phyloP scores from a whole-genome alignment of 176 grass and related monocot genomes.

The Canna indica region DNA sequence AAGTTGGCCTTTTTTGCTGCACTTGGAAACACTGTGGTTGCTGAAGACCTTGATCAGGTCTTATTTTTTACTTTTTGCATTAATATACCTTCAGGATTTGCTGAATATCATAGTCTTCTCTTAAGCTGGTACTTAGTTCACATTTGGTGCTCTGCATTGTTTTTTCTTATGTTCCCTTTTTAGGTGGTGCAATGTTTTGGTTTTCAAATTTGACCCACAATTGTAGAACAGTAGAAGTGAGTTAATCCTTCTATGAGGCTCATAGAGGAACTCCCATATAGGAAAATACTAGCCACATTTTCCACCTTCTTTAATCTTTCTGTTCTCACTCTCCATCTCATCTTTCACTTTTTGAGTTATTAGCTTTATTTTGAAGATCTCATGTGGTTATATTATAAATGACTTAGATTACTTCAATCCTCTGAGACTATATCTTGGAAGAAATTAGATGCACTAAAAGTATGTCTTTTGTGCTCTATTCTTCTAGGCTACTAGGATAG shows the following conservation, averaged over 20 bases:
- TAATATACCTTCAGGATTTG: not conserved
- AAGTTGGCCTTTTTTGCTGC: conserved; percentile 74
- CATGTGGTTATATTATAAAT: not conserved
- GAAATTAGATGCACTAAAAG: not conserved
- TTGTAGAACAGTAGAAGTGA: not conserved
- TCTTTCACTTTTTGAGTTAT: not conserved
- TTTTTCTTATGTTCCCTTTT: not conserved
- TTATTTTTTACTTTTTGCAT: conserved; percentile 14
- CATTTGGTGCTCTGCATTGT: not conserved
- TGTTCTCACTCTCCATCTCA: not conserved
- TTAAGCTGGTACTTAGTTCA: not conserved
- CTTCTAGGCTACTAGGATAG: conserved; percentile 77
- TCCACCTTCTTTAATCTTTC: not conserved
- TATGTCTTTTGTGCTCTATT: not conserved
- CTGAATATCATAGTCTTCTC: not conserved
- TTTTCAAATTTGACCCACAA: not conserved
- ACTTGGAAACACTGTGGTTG: conserved; percentile 79
- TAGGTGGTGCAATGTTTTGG: not conserved
- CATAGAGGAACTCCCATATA: not conserved
- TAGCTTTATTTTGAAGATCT: not conserved
- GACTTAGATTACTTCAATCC: not conserved
- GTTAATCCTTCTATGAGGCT: not conserved
- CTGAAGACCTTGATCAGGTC: conserved; percentile 85
- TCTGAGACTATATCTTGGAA: not conserved
- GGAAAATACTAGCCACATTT: not conserved